These are phyloP conservation scores for Rhipidocladum racemiflorum DNA, from an alignment of 176 grass and related monocot genomes.

Conservation along the genomic window DNA sequence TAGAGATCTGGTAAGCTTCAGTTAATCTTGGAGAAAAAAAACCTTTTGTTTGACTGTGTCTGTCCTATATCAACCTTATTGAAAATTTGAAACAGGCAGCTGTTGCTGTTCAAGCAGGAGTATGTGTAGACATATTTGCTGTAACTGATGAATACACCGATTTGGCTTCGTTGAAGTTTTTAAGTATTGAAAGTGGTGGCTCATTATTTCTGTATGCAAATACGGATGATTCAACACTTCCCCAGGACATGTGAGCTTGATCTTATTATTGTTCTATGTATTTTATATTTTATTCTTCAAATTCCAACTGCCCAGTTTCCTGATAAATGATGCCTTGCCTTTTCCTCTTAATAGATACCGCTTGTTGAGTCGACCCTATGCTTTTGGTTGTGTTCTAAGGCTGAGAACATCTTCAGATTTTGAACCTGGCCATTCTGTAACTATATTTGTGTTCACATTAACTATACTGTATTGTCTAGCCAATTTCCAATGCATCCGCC, in stretches of 20 bases:
- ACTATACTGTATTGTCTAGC: not conserved
- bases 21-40: not conserved
- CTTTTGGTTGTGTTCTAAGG: slow-evolving; percentile 93
- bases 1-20: slow-evolving; percentile 75
- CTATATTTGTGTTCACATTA: slow-evolving; percentile 22
- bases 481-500: slow-evolving; percentile 11
- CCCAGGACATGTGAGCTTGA: slow-evolving; percentile 87
- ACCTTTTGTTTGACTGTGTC: not conserved
- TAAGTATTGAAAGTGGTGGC: slow-evolving; percentile 95
- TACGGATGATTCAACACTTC: slow-evolving; percentile 89
- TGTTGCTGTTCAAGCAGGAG: slow-evolving; percentile 93
- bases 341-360: slow-evolving; percentile 59
- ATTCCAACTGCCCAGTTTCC: not conserved
- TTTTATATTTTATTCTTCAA: slow-evolving; percentile 21
- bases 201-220: slow-evolving; percentile 87
- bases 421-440: slow-evolving; percentile 71
- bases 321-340: not conserved
- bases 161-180: slow-evolving; percentile 94
- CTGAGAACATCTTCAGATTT: slow-evolving; percentile 97
- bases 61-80: slow-evolving; percentile 11
- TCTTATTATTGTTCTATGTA: slow-evolving; percentile 1
- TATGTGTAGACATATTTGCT: slow-evolving; percentile 93
- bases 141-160: slow-evolving; percentile 95
- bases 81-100: slow-evolving; percentile 68
- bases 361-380: slow-evolving; percentile 93